These are phyloP conservation scores for Alopecurus myosuroides DNA, from an alignment of 176 grass and related monocot species.

Conservation along the genomic window DNA sequence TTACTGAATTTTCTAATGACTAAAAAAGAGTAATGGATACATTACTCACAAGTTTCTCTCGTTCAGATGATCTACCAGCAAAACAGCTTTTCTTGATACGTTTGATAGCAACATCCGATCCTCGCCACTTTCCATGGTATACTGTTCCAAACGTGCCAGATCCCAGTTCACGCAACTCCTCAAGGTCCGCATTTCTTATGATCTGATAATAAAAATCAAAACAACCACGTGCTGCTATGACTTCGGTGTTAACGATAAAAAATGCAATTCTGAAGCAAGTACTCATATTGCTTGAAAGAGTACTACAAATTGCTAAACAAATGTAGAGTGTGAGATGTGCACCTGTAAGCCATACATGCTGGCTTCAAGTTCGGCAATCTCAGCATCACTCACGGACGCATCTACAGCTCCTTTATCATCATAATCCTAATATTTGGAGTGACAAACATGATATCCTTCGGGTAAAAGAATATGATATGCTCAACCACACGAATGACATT, in stretches of 20 bases:
- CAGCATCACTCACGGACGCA: slow-evolving; percentile 57
- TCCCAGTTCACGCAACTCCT: slow-evolving; percentile 93
- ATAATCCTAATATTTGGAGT: slow-evolving; percentile 50
- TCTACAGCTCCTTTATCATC: slow-evolving; percentile 43
- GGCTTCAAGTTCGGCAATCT: slow-evolving; percentile 80
- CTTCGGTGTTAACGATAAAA: neutral
- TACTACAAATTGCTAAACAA: slow-evolving; percentile 7
- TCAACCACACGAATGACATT: neutral
- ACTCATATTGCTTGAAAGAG: neutral
- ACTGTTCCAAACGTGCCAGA: slow-evolving; percentile 97
- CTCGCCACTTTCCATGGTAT: slow-evolving; percentile 96
- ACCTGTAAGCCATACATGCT: slow-evolving; percentile 96
- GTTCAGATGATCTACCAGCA: slow-evolving; percentile 76
- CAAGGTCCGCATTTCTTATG: slow-evolving; percentile 95
- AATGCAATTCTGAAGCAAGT: neutral
- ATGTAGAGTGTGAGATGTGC: neutral
- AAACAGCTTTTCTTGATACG: slow-evolving; percentile 99
- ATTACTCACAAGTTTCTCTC: slow-evolving; percentile 73
- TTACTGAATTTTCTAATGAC: neutral
- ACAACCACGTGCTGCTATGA: neutral
- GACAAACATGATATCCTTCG: neutral
- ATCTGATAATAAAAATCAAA: slow-evolving; percentile 54
- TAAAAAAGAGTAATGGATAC: slow-evolving; percentile 6
- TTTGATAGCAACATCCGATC: slow-evolving; percentile 94
- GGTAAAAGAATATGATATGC: neutral